Evolutionary conservation across 2,329 filamentous ascomycete species (phyloP).

Genomic region (Paraphaeosphaeria sporulosa): DNA sequence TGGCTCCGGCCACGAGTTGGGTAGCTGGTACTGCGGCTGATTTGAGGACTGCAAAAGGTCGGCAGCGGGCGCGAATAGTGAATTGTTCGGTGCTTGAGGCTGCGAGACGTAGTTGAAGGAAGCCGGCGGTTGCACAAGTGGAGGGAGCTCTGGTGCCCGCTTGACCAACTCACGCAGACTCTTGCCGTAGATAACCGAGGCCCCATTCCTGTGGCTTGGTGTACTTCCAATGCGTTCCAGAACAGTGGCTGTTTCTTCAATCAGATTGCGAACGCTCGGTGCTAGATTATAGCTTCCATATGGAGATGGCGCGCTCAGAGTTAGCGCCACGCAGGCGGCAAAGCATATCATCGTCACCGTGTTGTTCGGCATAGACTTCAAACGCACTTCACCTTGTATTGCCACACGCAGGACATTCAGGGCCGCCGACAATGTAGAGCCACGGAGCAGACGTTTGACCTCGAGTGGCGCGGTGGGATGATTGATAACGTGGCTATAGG

Average conservation of each 20-base stretch:
- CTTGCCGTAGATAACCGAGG: constrained; percentile 67
- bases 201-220: constrained; percentile 71
- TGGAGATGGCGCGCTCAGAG: constrained; percentile 45
- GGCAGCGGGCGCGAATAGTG: constrained; percentile 15
- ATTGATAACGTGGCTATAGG: constrained; percentile 77
- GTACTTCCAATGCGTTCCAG: constrained; percentile 73
- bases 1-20: constrained; percentile 31
- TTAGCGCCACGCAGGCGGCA: constrained; percentile 62
- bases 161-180: constrained; percentile 59
- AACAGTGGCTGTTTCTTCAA: constrained; percentile 73
- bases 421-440: constrained; percentile 73
- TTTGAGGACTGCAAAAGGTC: constrained; percentile 15
- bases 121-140: not conserved
- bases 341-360: constrained; percentile 82
- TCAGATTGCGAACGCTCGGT: constrained; percentile 44
- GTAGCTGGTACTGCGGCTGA: constrained; percentile 24
- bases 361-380: constrained; percentile 81
- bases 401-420: constrained; percentile 78
- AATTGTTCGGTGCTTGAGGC: constrained; percentile 13
- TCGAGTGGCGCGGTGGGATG: constrained; percentile 74
- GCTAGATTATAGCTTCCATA: constrained; percentile 39
- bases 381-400: constrained; percentile 73
- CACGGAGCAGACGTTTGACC: constrained; percentile 76
- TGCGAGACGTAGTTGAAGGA: constrained; percentile 21
- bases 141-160: constrained; percentile 30